Evolutionary conservation across 768 basidiomycete genomes (phyloP).

Genomic region (Infundibulicybe gibba): DNA sequence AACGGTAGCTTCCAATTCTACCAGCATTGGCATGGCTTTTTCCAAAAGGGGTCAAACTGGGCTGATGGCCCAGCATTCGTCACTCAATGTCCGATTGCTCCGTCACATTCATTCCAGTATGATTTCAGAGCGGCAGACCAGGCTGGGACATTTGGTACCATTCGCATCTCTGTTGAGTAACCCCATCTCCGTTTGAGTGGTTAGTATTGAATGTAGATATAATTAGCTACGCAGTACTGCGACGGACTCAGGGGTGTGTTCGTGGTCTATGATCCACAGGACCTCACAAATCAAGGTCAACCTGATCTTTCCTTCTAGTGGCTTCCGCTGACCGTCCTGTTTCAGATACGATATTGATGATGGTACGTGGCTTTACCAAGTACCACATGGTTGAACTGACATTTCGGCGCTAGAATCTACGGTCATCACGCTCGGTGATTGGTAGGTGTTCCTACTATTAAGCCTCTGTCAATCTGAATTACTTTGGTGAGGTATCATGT

Average conservation of each 20-base stretch:
- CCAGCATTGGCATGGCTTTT: constrained; percentile 46
- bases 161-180: constrained; percentile 24
- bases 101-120: constrained; percentile 36
- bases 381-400: not conserved
- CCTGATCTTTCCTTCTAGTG: not conserved
- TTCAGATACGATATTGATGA: constrained; percentile 37
- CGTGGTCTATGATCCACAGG: constrained; percentile 38
- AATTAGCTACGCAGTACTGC: constrained; percentile 46
- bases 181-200: constrained; percentile 1
- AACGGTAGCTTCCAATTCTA: not conserved
- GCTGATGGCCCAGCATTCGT: constrained; percentile 38
- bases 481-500: constrained; percentile 22
- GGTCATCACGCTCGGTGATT: constrained; percentile 44
- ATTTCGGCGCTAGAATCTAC: constrained; percentile 30
- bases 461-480: constrained; percentile 2
- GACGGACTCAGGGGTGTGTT: constrained; percentile 50
- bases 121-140: constrained; percentile 28
- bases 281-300: constrained; percentile 26
- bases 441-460: constrained; percentile 27
- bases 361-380: constrained; percentile 22
- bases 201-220: constrained; percentile 13
- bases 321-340: not conserved
- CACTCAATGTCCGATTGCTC: constrained; percentile 38
- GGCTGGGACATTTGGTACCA: constrained; percentile 45
- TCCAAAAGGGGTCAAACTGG: constrained; percentile 30